Base-by-base conservation (phyloP, 2,329 filamentous ascomycete genomes). In the Trichoderma arundinaceum region DNA sequence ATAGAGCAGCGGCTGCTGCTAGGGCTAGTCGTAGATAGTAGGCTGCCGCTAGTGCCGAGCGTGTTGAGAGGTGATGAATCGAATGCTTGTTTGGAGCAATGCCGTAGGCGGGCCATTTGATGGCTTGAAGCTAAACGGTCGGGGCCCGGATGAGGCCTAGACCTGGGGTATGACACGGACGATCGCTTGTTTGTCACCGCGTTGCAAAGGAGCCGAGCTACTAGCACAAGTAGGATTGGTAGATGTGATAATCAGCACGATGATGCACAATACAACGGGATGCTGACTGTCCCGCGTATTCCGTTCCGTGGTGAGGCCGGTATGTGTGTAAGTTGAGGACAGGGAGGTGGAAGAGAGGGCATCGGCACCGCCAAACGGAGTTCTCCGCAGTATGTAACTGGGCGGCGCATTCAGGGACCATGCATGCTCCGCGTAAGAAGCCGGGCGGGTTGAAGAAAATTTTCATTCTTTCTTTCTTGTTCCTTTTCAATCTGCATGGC, bases 61-160 rank as follows among this genome's bases (percentile, higher is more conserved):
- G n/a, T n/a, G n/a, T n/a, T n/a, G n/a, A n/a, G n/a, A n/a, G 13
- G 39, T 54, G 52, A 49, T 28, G 19, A 13, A 10, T 12, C 12
- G 10, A 54, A n/a, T 10, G 17, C 43, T 59, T 48, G 38, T 59
- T 19, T 33, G 22, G 56, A 41, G 49, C 49, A 48, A 8, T 43
- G 53, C 53, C 53, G 39, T 39, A 17, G 35, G 35, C 38, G 13
- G 39, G 15, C 46, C 7, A n/a, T n/a, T n/a, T 9, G 38, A 44
- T 44, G 22, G 59, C 59, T 53, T 53, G 59, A 53, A 44, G 59
- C 59, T 62, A 62, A 41, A 43, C 10, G 58, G n/a, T 44, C 48
- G 59, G 48, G 38, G 28, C n/a, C 48, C 59, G 59, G 48, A 62
- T 22, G 48, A 62, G 59, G 59, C 19, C 48, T 53, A 53, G 48